These are phyloP conservation scores for Piloderma croceum DNA, from an alignment of 768 basidiomycete genomes.

Conservation along the genomic window DNA sequence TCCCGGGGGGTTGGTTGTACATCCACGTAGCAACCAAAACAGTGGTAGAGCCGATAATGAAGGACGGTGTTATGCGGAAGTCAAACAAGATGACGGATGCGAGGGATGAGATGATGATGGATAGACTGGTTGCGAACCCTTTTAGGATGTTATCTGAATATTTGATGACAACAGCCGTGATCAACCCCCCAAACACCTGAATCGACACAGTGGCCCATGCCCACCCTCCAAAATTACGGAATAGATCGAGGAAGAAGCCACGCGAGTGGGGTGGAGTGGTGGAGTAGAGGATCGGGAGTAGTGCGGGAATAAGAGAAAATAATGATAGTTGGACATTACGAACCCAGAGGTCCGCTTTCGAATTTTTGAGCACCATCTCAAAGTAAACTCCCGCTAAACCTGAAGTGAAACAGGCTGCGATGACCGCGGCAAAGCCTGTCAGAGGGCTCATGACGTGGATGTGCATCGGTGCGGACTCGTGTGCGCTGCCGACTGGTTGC, in stretches of 20 bases:
- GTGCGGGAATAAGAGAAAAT: constrained; percentile 86
- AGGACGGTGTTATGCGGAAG: constrained; percentile 81
- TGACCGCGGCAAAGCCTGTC: constrained; percentile 79
- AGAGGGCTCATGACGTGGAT: constrained; percentile 77
- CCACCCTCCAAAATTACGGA: constrained; percentile 88
- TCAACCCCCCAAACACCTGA: constrained; percentile 88
- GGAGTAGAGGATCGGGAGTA: constrained; percentile 69
- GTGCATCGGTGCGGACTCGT: constrained; percentile 52
- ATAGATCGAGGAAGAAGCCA: constrained; percentile 53
- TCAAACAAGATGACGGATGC: constrained; percentile 89
- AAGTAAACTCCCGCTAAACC: constrained; percentile 92
- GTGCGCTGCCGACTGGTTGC: constrained; percentile 58
- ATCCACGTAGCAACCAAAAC: constrained; percentile 89
- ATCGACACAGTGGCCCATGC: constrained; percentile 90
- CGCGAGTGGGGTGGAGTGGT: constrained; percentile 36
- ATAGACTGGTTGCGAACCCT: constrained; percentile 94
- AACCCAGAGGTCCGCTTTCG: constrained; percentile 81
- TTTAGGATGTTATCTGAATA: constrained; percentile 94
- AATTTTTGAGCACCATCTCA: constrained; percentile 87
- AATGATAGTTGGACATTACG: constrained; percentile 86
- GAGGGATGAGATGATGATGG: constrained; percentile 92
- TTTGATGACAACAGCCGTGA: constrained; percentile 95
- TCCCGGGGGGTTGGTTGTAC: constrained; percentile 73
- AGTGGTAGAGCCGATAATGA: constrained; percentile 78
- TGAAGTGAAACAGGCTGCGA: constrained; percentile 82